Percentiles rank a stretch among this genome's conserved stretches.
Evolutionary conservation across 495 filamentous ascomycete genomes (phyloP).

Genomic region (Hyaloscypha hepaticicola): DNA sequence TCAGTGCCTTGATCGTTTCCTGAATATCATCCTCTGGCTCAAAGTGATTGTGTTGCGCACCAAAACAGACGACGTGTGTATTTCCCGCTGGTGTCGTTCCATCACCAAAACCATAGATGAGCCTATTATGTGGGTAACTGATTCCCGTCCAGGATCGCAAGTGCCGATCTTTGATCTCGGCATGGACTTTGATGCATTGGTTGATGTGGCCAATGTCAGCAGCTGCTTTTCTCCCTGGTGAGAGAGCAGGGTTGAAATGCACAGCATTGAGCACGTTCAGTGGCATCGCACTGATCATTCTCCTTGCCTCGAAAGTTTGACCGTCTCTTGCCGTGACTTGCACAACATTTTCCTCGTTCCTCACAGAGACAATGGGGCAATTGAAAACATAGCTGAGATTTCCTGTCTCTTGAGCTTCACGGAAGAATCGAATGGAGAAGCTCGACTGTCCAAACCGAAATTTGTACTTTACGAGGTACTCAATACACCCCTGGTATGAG

Average conservation of each 20-base stretch:
- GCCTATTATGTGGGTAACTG: constrained; percentile 15
- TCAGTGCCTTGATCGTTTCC: not conserved
- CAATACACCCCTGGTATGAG: not conserved
- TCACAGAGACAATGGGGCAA: not conserved
- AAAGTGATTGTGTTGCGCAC: constrained; percentile 19
- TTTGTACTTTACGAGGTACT: constrained; percentile 27
- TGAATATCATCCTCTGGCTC: constrained; percentile 17
- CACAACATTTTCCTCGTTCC: not conserved
- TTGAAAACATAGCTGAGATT: constrained; percentile 13
- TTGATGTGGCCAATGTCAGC: constrained; percentile 28
- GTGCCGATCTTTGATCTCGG: constrained; percentile 14
- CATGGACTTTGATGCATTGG: constrained; percentile 32
- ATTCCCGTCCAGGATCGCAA: not conserved
- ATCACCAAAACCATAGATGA: constrained; percentile 28
- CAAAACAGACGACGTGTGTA: constrained; percentile 34
- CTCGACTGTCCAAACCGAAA: constrained; percentile 34
- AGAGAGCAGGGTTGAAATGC: constrained; percentile 32
- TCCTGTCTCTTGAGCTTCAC: not conserved
- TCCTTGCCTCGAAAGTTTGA: constrained; percentile 19
- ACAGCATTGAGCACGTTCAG: constrained; percentile 30
- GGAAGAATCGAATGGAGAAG: constrained; percentile 32
- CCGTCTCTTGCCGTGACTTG: constrained; percentile 24
- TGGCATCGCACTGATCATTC: constrained; percentile 32
- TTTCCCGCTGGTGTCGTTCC: constrained; percentile 26
- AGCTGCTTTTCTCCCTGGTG: constrained; percentile 24